These are phyloP conservation scores for Geotrichum candidum DNA, from an alignment of 1,139 yeast genomes.

Conservation along the genomic window DNA sequence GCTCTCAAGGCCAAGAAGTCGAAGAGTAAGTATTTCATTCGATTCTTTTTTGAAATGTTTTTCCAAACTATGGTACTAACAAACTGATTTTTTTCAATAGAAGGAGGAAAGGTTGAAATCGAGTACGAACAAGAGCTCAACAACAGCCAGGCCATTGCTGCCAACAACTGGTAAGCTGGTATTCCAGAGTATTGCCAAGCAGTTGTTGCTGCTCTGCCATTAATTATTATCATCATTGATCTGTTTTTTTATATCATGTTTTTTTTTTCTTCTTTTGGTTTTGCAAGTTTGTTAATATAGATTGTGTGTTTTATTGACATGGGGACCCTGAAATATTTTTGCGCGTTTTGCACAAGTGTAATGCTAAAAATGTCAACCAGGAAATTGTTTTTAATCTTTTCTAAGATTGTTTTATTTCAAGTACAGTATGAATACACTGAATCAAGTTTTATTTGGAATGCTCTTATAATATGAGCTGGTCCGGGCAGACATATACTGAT, in stretches of 20 bases:
- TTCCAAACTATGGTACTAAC: neutral
- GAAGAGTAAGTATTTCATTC: conserved; percentile 19
- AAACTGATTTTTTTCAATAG: neutral
- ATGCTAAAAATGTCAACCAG: neutral
- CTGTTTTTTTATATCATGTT: neutral
- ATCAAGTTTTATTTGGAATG: too few species aligned
- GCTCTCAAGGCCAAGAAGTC: conserved; percentile 27
- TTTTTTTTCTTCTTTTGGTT: neutral
- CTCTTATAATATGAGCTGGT: too few species aligned
- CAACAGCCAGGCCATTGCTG: conserved; percentile 5
- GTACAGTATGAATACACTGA: too few species aligned
- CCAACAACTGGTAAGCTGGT: conserved; percentile 11
- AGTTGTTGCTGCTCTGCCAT: neutral
- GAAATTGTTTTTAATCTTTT: too few species aligned
- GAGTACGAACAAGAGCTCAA: conserved; percentile 66
- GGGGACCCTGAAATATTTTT: neutral
- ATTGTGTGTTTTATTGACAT: neutral
- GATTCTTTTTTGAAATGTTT: neutral
- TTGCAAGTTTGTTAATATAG: neutral
- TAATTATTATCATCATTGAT: neutral
- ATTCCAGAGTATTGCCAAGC: neutral
- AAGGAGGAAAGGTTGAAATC: conserved; percentile 70
- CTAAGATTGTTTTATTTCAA: too few species aligned
- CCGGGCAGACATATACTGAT: too few species aligned
- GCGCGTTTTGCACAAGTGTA: neutral